Conservation (phyloP, 345 rosid species). For the Lumnitzera racemosa region DNA sequence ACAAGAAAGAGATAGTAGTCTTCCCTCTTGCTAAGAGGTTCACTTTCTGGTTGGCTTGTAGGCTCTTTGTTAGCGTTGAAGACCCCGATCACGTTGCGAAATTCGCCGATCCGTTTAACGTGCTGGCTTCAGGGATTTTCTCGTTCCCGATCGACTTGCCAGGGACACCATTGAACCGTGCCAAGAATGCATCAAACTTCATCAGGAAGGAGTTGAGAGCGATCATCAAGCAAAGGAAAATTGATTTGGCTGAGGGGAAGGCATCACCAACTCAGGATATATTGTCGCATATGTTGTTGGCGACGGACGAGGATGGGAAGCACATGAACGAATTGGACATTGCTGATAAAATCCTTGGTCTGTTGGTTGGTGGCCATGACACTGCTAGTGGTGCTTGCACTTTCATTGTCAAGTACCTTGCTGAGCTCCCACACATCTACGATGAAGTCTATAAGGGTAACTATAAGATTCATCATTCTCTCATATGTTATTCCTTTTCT, state of each 20-base stretch:
- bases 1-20: conserved; percentile 19
- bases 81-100: conserved; percentile 19
- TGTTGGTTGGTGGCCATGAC: conserved; percentile 34
- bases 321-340: conserved; percentile 27
- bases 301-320: conserved; percentile 20
- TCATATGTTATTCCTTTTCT: no score
- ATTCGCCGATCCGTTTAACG: conserved; percentile 16
- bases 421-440: conserved; percentile 24
- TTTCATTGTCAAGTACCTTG: conserved; percentile 27
- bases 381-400: conserved; percentile 33
- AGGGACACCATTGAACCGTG: conserved; percentile 20
- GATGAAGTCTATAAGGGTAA: conserved; percentile 24
- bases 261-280: conserved; percentile 20
- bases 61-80: conserved; percentile 23
- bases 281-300: conserved; percentile 23
- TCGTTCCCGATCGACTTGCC: conserved; percentile 26
- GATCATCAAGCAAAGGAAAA: conserved; percentile 25
- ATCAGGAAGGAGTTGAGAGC: conserved; percentile 25
- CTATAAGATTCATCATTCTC: not conserved
- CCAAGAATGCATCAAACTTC: conserved; percentile 20
- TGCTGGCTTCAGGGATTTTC: conserved; percentile 17
- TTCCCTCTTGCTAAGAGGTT: conserved; percentile 26
- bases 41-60: conserved; percentile 27
- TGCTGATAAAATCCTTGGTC: conserved; percentile 29
- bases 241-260: conserved; percentile 13